These are phyloP conservation scores for Lactuca saligna DNA, from an alignment of 129 eudicot species.

Conservation along the genomic window DNA sequence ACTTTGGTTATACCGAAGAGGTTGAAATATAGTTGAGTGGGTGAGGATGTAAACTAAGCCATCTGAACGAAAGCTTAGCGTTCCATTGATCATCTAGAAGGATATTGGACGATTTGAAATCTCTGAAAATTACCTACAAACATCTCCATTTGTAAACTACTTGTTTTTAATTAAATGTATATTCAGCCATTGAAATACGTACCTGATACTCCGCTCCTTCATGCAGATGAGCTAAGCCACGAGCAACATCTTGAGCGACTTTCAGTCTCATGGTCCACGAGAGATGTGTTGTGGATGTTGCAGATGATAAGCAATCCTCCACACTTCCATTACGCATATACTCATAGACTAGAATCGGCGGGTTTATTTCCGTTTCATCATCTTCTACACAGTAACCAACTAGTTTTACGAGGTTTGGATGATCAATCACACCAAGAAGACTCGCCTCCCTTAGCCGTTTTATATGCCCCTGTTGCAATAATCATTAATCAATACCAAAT, in stretches of 20 bases:
- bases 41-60: conserved; percentile 5
- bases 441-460: conserved; percentile 84
- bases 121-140: conserved; percentile 40
- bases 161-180: too few relatives aligned
- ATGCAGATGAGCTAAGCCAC: conserved; percentile 63
- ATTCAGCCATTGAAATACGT: conserved; percentile 42
- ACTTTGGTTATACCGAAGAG: not conserved
- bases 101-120: conserved; percentile 2
- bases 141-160: too few relatives aligned
- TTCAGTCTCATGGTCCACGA: conserved; percentile 82
- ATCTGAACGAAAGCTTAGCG: conserved; percentile 7
- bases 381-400: conserved; percentile 84
- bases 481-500: not conserved
- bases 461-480: conserved; percentile 63
- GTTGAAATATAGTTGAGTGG: not conserved
- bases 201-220: conserved; percentile 78
- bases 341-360: conserved; percentile 70
- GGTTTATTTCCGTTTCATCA: conserved; percentile 65
- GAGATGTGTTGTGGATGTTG: conserved; percentile 45
- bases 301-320: conserved; percentile 66
- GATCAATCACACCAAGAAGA: conserved; percentile 75
- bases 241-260: conserved; percentile 84
- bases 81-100: conserved; percentile 16
- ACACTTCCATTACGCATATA: conserved; percentile 78
- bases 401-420: conserved; percentile 77